Percentiles rank a stretch among this genome's conserved stretches.
These are phyloP conservation scores for Annulohypoxylon stygium DNA, from an alignment of 495 filamentous ascomycete genomes.

Conservation along the genomic window DNA sequence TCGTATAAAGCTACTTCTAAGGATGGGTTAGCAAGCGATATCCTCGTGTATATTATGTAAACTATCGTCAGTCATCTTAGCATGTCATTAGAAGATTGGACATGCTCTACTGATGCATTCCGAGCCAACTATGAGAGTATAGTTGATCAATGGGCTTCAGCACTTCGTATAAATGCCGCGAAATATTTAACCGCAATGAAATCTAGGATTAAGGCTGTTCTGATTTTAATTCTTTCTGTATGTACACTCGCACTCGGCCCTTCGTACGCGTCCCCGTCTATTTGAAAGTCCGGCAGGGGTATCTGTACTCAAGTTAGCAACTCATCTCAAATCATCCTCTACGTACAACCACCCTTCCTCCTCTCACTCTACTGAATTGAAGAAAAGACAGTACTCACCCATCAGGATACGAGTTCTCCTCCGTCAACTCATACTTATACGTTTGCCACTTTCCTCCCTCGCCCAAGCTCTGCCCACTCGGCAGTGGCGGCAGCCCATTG, in stretches of 20 bases:
- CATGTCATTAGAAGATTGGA: not conserved
- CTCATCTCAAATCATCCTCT: not conserved
- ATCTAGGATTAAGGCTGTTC: constrained; percentile 43
- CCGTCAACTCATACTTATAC: constrained; percentile 67
- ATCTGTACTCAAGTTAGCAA: constrained; percentile 47
- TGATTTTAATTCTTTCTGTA: constrained; percentile 29
- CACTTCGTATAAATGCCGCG: not conserved
- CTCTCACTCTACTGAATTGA: too few species aligned
- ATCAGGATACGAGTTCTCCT: constrained; percentile 68
- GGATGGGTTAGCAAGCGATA: not conserved
- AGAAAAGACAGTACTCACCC: constrained; percentile 69
- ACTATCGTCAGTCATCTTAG: not conserved
- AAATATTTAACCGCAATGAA: constrained; percentile 30
- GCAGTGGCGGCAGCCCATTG: constrained; percentile 85
- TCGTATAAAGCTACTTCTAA: not conserved
- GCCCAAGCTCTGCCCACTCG: constrained; percentile 70
- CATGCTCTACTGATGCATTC: constrained; percentile 2
- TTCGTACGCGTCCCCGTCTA: constrained; percentile 49
- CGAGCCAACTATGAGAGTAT: not conserved
- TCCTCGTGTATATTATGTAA: constrained; percentile 6
- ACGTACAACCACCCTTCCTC: too few species aligned
- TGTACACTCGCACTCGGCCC: constrained; percentile 36
- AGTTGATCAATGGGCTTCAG: not conserved
- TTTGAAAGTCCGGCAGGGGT: constrained; percentile 64
- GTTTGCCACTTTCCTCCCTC: constrained; percentile 62